Base-by-base conservation (phyloP, 1,284 basidiomycete genomes). In the Termitomyces sp. region DNA sequence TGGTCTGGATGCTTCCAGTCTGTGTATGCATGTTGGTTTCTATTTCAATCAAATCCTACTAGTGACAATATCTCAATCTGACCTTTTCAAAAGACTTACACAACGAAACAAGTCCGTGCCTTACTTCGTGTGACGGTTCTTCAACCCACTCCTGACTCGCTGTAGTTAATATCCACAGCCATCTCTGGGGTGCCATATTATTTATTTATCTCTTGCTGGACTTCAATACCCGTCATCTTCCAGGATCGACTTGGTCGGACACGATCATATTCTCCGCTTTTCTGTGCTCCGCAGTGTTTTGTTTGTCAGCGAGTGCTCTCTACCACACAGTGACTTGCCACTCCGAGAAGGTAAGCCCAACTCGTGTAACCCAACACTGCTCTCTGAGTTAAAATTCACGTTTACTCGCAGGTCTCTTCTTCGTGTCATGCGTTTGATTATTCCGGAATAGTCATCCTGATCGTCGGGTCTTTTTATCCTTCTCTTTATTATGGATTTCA, bases 161-260 rank as follows among this genome's bases (percentile, higher is more conserved):
- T 53, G 48, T 46, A 93, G 91, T 96, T 56, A 96, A 97, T 70
- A 93, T 96, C 49, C 91, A 94, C 68, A 89, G 80, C 48, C 93
- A 96, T 65, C 74, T 94, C 7, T 80, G 83, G 74, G 91, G 87
- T 28, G 85, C 87, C 14, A 64, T 84, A 10, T 63, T 90, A 48
- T 93, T 93, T 65, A 62, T 72, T 16, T 78, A 84, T 61, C 73
- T 91, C 49, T 66, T 86, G 45, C 69, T 70, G 52, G 79, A 80
- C 3, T 78, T 80, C 56, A 69, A 74, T 40, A 70, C 75, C 49
- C 68, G 68, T 28, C 66, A 69, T 38, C 73, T 84, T 58, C 72
- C 73, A 11, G 70, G 73, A 24, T 73, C 81, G 26, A 81, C 80
- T 50, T 82, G 79, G 77, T 62, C 74, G 46, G 92, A 95, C 68